Evolutionary conservation across 306 rosid species (phyloP).

Genomic region (Trichosanthes cucumerina): DNA sequence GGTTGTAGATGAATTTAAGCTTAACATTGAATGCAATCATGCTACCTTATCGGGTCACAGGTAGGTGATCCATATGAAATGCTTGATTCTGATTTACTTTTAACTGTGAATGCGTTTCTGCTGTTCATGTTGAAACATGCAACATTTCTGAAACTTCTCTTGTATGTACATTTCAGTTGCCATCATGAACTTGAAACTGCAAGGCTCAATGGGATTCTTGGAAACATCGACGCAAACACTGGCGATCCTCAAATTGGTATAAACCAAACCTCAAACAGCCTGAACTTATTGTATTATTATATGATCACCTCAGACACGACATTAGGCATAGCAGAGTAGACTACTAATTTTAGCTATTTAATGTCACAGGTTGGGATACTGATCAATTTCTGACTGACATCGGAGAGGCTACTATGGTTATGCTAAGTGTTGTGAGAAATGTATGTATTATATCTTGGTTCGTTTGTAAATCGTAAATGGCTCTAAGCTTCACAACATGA

Average conservation of each 20-base stretch:
- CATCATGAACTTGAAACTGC: conserved; percentile 97
- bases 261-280: background rate
- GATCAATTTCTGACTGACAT: conserved; percentile 89
- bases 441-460: conserved; percentile 23
- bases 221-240: conserved; percentile 87
- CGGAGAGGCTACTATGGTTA: conserved; percentile 78
- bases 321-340: background rate
- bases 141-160: conserved; percentile 1
- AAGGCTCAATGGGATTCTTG: conserved; percentile 76
- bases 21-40: conserved; percentile 95
- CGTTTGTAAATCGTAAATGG: background rate
- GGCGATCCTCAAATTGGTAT: conserved; percentile 97
- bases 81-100: background rate
- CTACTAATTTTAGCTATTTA: background rate
- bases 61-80: conserved; percentile 22
- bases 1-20: conserved; percentile 71
- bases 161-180: conserved; percentile 37
- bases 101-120: background rate
- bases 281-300: background rate
- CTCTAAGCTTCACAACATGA: background rate
- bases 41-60: conserved; percentile 97
- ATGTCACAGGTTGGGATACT: conserved; percentile 80
- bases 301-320: background rate
- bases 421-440: conserved; percentile 74
- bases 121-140: background rate